Evolutionary conservation across 495 filamentous ascomycete species (phyloP), one percentile per base, ranked within the genome.

Genomic region (Haplographium delicatum): DNA sequence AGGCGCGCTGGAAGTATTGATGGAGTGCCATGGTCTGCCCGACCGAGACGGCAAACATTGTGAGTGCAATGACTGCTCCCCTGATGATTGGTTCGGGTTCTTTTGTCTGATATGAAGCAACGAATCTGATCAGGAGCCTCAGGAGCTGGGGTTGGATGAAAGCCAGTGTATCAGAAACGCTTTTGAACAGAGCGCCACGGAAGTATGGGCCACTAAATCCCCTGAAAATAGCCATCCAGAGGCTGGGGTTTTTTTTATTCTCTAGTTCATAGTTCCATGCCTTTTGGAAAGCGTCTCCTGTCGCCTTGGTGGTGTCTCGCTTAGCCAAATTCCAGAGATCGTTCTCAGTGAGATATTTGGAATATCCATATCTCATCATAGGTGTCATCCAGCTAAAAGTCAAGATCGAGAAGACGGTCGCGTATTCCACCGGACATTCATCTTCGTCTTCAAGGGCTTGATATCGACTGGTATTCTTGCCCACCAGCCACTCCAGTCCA

Each of bases 351-450:
- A 99, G 74, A 62, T 78, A 99, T 47, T 89, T 80, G 58, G 83
- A 86, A 68, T 99, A 96, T 15, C 94, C 94, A 68, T 84, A 82
- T 59, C 84, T 89, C 94, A 99, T 99, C 79, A 97, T 68, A 13
- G 91, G 89, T 0, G 94, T 99, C 89, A 99, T 96, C 94, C 94
- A 99, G 49, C 86, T 81, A 64, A 99, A 99, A 8, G 91, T 95
- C 25, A 99, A 79, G 31, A 87, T 80, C 8, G 91, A 96, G 69
- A 97, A 97, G 38, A 97, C 75, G 46, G 91, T 89, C 19, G 94
- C 90, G 69, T 95, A 94, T 71, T 97, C 91, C 27, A 85, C 83
- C 0, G 94, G 94, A 58, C 93, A 97, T 70, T 96, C 91, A 50
- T 90, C 88, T n/a, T 71, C 68, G 47, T 93, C 88, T n/a, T 84